Percentiles rank a stretch among this genome's conserved stretches.
phyloP scores from a whole-genome alignment of 2,329 filamentous ascomycete genomes.

The Lasiodiplodia sp. region DNA sequence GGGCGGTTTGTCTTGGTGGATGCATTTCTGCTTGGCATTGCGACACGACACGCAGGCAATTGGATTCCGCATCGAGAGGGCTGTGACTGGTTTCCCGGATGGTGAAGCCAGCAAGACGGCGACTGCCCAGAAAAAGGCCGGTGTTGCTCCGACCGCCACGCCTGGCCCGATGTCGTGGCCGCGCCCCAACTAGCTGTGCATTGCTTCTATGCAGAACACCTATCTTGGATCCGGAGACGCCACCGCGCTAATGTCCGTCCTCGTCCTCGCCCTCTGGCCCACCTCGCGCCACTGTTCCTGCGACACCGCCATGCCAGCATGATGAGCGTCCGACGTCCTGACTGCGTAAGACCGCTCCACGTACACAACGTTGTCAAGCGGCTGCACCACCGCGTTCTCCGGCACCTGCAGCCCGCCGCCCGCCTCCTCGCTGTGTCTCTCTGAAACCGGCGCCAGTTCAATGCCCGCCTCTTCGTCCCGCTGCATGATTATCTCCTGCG shows the following conservation, averaged over 20 bases:
- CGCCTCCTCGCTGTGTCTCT: conserved; percentile 2
- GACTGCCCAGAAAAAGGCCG: conserved; percentile 1
- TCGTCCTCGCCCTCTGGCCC: background rate
- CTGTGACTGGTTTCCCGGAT: conserved; percentile 1
- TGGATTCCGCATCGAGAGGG: conserved; percentile 46
- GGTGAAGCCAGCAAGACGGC: conserved; percentile 7
- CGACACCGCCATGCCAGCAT: background rate
- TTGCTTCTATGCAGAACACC: background rate
- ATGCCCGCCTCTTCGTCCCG: conserved; percentile 4
- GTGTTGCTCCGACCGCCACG: conserved; percentile 2
- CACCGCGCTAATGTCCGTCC: conserved; percentile 5
- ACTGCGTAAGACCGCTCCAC: conserved; percentile 16
- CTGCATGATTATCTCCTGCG: conserved; percentile 9
- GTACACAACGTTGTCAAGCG: background rate
- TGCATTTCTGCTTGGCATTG: conserved; percentile 49
- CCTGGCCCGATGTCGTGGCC: conserved; percentile 14
- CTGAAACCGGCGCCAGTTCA: conserved; percentile 2
- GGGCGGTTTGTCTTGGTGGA: conserved; percentile 48
- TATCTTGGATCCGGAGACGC: background rate
- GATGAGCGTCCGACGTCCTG: background rate
- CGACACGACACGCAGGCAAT: conserved; percentile 49
- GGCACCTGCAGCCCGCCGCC: no score
- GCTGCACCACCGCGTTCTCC: background rate
- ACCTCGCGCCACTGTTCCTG: background rate
- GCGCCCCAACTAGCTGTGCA: background rate